Evolutionary conservation across 345 rosid genomes (phyloP), one percentile per base, ranked within the genome.

Genomic region (Corchorus capsularis): DNA sequence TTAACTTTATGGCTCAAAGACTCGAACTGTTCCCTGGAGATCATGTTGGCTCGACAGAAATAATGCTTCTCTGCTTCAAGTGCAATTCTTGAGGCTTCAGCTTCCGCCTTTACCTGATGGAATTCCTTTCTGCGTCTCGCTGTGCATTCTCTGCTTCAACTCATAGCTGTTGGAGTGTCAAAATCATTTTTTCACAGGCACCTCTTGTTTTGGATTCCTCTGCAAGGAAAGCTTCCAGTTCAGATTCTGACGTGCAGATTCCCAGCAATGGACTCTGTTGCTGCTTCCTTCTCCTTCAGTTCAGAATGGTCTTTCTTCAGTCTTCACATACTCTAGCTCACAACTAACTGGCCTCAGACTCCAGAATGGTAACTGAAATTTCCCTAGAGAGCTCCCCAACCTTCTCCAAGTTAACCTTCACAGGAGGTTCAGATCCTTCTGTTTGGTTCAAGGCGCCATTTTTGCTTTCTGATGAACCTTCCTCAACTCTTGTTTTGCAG

Each of bases 11-110:
- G 86, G 83, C 91, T 92, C 83, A 93, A 70, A 3, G 96, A 87
- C 79, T 93, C 87, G 6, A 80, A 89, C 80, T 93, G 97, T 78
- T 93, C 99, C 77, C 75, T 90, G 19, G 98, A 93, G 85, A 95
- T 74, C 19, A 95, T 87, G 35, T 87, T 89, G 72, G 93, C 87
- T 82, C 90, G n/a, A n/a, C 93, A 77, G 91, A 86, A 95, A 84
- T 73, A n/a, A n/a, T 83, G 86, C 64, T 87, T 85, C 79, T 93
- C 96, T 65, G 91, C 98, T 77, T 89, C 92, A 41, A 90, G 89
- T 0, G 84, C 85, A 32, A 82, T 74, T 75, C 86, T 86, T 14
- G 90, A 84, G 20, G 81, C 81, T 85, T 89, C 93, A 17, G 91
- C 92, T 86, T 92, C 96, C 69, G 78, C 79, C 82, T 71, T 92